A percentile compares a stretch with the other conserved stretches of the same genome.
Conservation (phyloP, 2,329 filamentous ascomycete species). For the Zymoseptoria passerinii region DNA sequence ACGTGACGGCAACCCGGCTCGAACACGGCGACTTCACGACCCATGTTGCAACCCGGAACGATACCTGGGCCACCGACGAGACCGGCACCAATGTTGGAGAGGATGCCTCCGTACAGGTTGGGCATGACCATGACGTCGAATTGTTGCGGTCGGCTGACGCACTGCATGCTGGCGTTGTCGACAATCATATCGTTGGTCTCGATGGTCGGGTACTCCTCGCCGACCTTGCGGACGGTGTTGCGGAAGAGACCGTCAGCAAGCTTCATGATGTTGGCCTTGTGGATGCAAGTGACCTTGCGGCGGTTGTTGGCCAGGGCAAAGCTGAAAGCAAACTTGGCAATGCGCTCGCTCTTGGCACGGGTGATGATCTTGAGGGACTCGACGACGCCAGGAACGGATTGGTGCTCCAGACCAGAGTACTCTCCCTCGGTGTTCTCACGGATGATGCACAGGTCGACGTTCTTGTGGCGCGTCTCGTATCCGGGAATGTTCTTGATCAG, state of each 20-base stretch:
- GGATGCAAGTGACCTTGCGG: constrained; percentile 98
- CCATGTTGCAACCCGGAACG: constrained; percentile 99
- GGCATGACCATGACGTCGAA: constrained; percentile 99
- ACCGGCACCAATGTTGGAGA: constrained; percentile 97
- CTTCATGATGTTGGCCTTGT: constrained; percentile 99
- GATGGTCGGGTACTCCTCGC: constrained; percentile 90
- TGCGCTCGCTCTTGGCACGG: constrained; percentile 96
- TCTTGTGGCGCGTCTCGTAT: constrained; percentile 93
- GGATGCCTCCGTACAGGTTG: constrained; percentile 96
- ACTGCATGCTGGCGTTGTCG: constrained; percentile 99
- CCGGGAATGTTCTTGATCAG: constrained; percentile 99
- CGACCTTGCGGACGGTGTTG: constrained; percentile 87
- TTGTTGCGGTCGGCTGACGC: constrained; percentile 89
- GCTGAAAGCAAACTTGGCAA: constrained; percentile 96
- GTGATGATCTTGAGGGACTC: constrained; percentile 99
- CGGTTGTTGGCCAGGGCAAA: constrained; percentile 98
- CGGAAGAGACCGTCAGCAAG: constrained; percentile 97
- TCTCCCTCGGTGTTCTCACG: constrained; percentile 99
- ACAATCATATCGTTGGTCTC: constrained; percentile 99
- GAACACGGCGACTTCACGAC: constrained; percentile 94
- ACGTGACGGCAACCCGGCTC: constrained; percentile 99
- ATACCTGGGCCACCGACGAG: constrained; percentile 95
- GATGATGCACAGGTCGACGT: constrained; percentile 98
- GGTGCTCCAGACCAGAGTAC: constrained; percentile 98
- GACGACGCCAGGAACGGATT: constrained; percentile 91